Evolutionary conservation across 2,329 filamentous ascomycete genomes (phyloP), one percentile per base, ranked within the genome.

Genomic region (Lecanoromycetidae sp.): DNA sequence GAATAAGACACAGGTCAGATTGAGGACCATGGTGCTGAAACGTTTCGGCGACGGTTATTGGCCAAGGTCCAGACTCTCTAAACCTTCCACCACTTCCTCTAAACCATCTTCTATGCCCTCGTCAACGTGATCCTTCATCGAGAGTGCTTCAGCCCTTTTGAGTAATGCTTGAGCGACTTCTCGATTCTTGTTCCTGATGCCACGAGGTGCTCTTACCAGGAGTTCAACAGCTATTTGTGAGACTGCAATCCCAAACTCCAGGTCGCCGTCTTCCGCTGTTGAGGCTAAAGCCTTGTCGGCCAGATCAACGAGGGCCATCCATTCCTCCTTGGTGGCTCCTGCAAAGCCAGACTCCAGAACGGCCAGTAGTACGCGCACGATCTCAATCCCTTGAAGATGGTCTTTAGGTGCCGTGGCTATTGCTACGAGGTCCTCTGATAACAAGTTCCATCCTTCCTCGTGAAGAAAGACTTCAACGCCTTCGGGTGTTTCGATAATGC

Each of bases 311-410:
- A 74, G 52, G 27, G 68, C 65, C 69, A 80, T 74, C 76, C 77
- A 80, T 2, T 68, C 67, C 53, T 79, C 75, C 5, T 64, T 61
- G 8, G 55, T 52, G n/a, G 52, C 52, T 7, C 68, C 66, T 13
- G 66, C 67, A 0, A 62, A 60, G 1, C 71, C 68, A 27, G 63
- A 60, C 55, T 79, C 75, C 1, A 69, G 66, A 5, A 79, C 58
- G 1, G 68, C 66, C 12, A 78, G 63, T 4, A 82, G 62, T 1
- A 79, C 61, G 1, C 75, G 69, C 9, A 79, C 68, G 33, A 78
- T 70, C 49, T 79, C 74, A 22, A 72, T 64, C 3, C 74, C 77
- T 13, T 75, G 66, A 4, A 70, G 64, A 7, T 69, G 66, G 5
- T 56, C 56, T 3, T 63, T 58, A 5, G 57, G 34, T 39, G n/a